Evolutionary conservation across 1,284 basidiomycete species (phyloP).

Genomic region (Lentinus polychrous): DNA sequence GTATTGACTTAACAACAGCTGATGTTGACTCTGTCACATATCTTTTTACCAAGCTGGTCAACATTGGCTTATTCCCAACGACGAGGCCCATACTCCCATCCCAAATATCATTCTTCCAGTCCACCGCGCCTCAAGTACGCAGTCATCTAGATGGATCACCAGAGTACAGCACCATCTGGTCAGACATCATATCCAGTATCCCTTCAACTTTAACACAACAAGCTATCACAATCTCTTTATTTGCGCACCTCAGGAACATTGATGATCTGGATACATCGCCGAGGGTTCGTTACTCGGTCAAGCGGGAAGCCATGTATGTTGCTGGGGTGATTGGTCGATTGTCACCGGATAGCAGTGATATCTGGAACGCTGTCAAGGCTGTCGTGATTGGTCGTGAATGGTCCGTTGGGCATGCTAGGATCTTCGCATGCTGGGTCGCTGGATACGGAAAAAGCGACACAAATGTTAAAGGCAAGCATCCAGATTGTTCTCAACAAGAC

Average conservation of each 20-base stretch:
- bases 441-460: slow-evolving; percentile 24
- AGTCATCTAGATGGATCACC: slow-evolving; percentile 25
- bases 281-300: slow-evolving; percentile 36
- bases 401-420: slow-evolving; percentile 49
- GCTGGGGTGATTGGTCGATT: slow-evolving; percentile 41
- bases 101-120: slow-evolving; percentile 60
- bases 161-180: slow-evolving; percentile 47
- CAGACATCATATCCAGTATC: slow-evolving; percentile 36
- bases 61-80: slow-evolving; percentile 56
- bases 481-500: background rate
- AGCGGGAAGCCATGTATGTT: slow-evolving; percentile 44
- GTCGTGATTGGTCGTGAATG: slow-evolving; percentile 51
- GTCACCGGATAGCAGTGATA: slow-evolving; percentile 34
- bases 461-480: slow-evolving; percentile 32
- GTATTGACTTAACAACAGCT: slow-evolving; percentile 16
- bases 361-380: slow-evolving; percentile 46
- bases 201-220: slow-evolving; percentile 49
- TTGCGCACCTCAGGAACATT: slow-evolving; percentile 35
- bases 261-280: slow-evolving; percentile 26
- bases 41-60: slow-evolving; percentile 59
- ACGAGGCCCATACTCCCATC: slow-evolving; percentile 38
- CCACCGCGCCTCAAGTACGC: slow-evolving; percentile 42
- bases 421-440: slow-evolving; percentile 62
- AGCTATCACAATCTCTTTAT: slow-evolving; percentile 51
- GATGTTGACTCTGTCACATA: slow-evolving; percentile 35